Base-by-base conservation (phyloP, 305 asterid species). In the Solanum hybrid region DNA sequence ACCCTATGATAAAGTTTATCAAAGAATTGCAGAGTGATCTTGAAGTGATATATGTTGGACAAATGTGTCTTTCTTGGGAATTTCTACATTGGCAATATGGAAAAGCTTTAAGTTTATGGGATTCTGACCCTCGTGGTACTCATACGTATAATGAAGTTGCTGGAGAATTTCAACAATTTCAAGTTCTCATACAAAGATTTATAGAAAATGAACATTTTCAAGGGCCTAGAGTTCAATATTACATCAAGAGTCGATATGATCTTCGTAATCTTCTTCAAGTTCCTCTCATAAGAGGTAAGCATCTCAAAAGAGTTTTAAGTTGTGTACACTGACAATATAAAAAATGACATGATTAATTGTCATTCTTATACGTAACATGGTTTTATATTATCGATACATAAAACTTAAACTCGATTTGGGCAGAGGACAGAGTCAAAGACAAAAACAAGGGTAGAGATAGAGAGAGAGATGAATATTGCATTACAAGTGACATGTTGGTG, bases 31-130 rank as follows among this genome's bases (percentile, higher is more conserved):
- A 96, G 92, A 94, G 96, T 39, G 99, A 98, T 91, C 93, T 98
- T 3, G 99, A 98, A 89, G 94, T 92, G 20, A 97, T 98, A 9
- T 98, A 98, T 86, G 98, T 97, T 8, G 99, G 97, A 29, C 99
- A 97, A 73, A 94, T 93, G 96, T 97, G 99, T 91, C 97, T 95
- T 61, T 97, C 99, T 0, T 98, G 99, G 99, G 99, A 98, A 90
- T 94, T 96, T 94, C 93, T 98, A 87, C 96, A 95, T 33, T 96
- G 98, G 99, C 97, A 97, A 91, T 96, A 97, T 51, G 96, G 92
- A 13, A 98, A 95, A 91, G 96, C 97, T 91, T 91, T 97, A 39
- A 98, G 93, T 78, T 90, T 98, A 73, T 97, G 99, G 98, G 97
- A 93, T 12, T 92, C 98, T 0, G 99, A 96, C 51, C 97, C 95